Evolutionary conservation across 2,329 filamentous ascomycete genomes (phyloP).

Genomic region (Ramularia endophylla): DNA sequence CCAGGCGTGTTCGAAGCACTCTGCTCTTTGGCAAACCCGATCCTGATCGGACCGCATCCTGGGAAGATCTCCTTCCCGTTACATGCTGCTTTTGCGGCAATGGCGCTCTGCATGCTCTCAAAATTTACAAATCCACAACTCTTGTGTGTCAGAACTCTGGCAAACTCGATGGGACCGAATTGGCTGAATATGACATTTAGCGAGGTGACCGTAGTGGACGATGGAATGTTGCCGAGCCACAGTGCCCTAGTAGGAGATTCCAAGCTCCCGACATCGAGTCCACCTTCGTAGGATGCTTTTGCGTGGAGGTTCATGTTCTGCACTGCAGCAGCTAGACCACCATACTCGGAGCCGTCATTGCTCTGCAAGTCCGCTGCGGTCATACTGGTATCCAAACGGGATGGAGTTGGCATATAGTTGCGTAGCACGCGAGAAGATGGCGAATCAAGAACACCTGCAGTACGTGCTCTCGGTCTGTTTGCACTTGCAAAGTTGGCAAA

Average conservation of each 20-base stretch:
- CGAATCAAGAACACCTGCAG: slow-evolving; percentile 83
- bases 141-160: slow-evolving; percentile 92
- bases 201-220: slow-evolving; percentile 92
- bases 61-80: slow-evolving; percentile 99
- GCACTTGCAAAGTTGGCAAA: slow-evolving; percentile 79
- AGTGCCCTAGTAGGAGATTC: slow-evolving; percentile 89
- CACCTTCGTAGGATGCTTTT: slow-evolving; percentile 57
- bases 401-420: slow-evolving; percentile 70
- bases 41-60: slow-evolving; percentile 86
- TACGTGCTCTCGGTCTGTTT: slow-evolving; percentile 80
- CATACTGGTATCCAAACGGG: slow-evolving; percentile 69
- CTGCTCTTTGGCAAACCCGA: slow-evolving; percentile 95
- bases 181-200: slow-evolving; percentile 90
- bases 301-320: slow-evolving; percentile 68
- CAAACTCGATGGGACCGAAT: slow-evolving; percentile 88
- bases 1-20: slow-evolving; percentile 84
- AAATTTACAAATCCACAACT: slow-evolving; percentile 99
- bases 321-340: slow-evolving; percentile 74
- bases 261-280: slow-evolving; percentile 59
- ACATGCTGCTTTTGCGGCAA: slow-evolving; percentile 78
- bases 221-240: slow-evolving; percentile 96
- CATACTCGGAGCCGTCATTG: slow-evolving; percentile 70
- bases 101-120: slow-evolving; percentile 81
- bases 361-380: slow-evolving; percentile 68
- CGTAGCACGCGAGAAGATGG: slow-evolving; percentile 58